Evolutionary conservation across 305 asterid species (phyloP).

Genomic region (Ajuga reptans): DNA sequence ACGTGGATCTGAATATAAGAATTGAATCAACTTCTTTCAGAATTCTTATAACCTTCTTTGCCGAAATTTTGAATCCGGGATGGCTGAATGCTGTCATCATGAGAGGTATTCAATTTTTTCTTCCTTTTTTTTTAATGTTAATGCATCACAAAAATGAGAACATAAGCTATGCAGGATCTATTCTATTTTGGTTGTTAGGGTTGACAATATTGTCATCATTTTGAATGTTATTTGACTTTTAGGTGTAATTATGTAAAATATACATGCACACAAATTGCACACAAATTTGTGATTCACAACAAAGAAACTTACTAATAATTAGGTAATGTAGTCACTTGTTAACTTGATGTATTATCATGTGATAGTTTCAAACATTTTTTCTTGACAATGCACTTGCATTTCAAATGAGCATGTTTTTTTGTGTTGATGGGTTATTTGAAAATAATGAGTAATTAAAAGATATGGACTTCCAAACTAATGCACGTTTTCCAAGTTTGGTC

Average conservation of each 20-base stretch:
- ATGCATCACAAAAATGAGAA: not conserved
- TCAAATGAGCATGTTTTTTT: not conserved
- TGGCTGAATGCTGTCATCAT: slow-evolving; percentile 91
- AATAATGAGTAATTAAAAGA: not conserved
- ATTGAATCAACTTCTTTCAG: slow-evolving; percentile 30
- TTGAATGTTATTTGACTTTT: not conserved
- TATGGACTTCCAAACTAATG: not conserved
- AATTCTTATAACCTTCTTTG: slow-evolving; percentile 75
- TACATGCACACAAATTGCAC: not conserved
- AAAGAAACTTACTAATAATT: not conserved
- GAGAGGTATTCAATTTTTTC: slow-evolving; percentile 52
- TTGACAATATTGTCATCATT: not conserved
- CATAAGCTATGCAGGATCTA: not conserved
- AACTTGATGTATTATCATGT: not conserved
- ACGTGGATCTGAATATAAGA: not conserved
- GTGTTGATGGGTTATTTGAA: not conserved
- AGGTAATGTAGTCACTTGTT: not conserved
- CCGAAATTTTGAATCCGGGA: slow-evolving; percentile 70
- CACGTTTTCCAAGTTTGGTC: not conserved
- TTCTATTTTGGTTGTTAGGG: not conserved
- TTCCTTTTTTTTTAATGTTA: not conserved
- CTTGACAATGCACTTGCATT: not conserved
- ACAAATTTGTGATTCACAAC: not conserved
- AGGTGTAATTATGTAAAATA: not conserved
- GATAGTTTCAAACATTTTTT: not conserved